A percentile compares a stretch with the other conserved stretches of the same genome.
Evolutionary conservation across 371 early-diverging fungal species (phyloP).

Genomic region (Saksenaea oblongispora): DNA sequence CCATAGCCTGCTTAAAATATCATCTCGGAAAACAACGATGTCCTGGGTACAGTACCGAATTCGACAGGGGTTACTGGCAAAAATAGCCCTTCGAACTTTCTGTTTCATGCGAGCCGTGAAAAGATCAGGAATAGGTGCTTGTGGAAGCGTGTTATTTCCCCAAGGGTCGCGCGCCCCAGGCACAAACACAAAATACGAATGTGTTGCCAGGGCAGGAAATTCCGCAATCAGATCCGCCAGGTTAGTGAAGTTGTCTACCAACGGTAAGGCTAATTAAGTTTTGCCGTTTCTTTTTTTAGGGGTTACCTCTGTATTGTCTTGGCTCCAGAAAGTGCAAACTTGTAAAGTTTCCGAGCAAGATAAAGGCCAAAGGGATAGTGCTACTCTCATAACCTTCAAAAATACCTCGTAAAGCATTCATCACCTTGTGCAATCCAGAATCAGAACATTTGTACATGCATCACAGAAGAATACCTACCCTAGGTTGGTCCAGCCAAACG

Average conservation of each 20-base stretch:
- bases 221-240: constrained; percentile 77
- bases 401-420: constrained; percentile 61
- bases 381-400: constrained; percentile 71
- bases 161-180: constrained; percentile 90
- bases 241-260: constrained; percentile 61
- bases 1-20: constrained; percentile 72
- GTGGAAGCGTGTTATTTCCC: constrained; percentile 71
- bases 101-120: constrained; percentile 64
- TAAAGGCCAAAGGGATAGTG: constrained; percentile 77
- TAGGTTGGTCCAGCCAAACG: constrained; percentile 82
- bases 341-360: constrained; percentile 86
- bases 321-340: constrained; percentile 68
- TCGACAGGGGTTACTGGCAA: constrained; percentile 85
- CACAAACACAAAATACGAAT: constrained; percentile 82
- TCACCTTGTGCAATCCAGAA: constrained; percentile 28
- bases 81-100: constrained; percentile 59
- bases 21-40: constrained; percentile 86
- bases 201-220: constrained; percentile 66
- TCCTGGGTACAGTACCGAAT: constrained; percentile 86
- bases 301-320: constrained; percentile 42
- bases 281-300: not conserved
- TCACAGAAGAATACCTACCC: constrained; percentile 43
- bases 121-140: constrained; percentile 72
- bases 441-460: constrained; percentile 8
- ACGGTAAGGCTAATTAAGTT: not conserved